Percentiles rank a stretch among this genome's conserved stretches.
These are phyloP conservation scores for Lentinula sp. DNA, from an alignment of 768 basidiomycete species.

Conservation along the genomic window DNA sequence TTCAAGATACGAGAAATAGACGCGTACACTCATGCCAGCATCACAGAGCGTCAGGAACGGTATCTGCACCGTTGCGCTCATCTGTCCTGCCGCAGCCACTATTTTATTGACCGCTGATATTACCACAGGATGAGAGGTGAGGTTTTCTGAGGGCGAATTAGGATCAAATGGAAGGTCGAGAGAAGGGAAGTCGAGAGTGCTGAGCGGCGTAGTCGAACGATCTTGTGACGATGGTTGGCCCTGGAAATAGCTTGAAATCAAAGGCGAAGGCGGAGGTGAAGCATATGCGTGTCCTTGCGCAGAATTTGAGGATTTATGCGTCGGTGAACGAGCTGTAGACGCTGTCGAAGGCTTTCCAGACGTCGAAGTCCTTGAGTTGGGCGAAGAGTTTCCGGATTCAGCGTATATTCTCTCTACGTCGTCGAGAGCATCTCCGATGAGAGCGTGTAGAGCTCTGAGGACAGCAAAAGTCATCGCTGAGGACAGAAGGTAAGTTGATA, in stretches of 20 bases:
- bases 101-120: constrained; percentile 56
- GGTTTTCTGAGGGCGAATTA: constrained; percentile 41
- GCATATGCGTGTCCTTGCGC: constrained; percentile 15
- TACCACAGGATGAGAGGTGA: constrained; percentile 56
- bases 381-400: constrained; percentile 15
- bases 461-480: constrained; percentile 52
- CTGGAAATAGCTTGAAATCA: constrained; percentile 4
- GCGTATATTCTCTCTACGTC: constrained; percentile 61
- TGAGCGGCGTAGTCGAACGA: constrained; percentile 12
- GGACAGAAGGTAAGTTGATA: background rate
- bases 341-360: constrained; percentile 10
- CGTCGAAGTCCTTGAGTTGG: constrained; percentile 4
- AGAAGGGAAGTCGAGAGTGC: constrained; percentile 50
- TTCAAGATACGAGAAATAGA: background rate
- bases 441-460: constrained; percentile 56
- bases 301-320: constrained; percentile 11
- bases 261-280: constrained; percentile 28
- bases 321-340: constrained; percentile 14
- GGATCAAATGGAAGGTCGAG: constrained; percentile 43
- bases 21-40: constrained; percentile 60
- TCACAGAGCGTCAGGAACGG: constrained; percentile 74
- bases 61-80: constrained; percentile 56
- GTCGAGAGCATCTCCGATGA: constrained; percentile 63
- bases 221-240: background rate
- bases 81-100: constrained; percentile 64